phyloP scores from a whole-genome alignment of 768 basidiomycete species.

The Aureoboletus auriporus region DNA sequence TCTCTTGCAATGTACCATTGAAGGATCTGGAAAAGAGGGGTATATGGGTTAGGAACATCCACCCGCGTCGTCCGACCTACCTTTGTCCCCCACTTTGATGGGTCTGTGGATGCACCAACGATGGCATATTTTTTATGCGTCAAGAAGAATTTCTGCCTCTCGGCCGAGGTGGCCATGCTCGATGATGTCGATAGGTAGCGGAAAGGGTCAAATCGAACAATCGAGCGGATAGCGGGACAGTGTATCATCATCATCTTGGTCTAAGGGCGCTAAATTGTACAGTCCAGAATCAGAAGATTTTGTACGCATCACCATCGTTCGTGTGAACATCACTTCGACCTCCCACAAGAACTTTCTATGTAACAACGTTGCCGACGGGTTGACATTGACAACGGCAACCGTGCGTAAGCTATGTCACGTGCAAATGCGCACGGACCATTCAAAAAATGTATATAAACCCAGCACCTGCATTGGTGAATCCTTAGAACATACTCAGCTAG shows the following conservation, averaged over 20 bases:
- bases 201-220: not conserved
- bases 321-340: not conserved
- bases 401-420: slow-evolving; percentile 15
- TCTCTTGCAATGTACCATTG: slow-evolving; percentile 68
- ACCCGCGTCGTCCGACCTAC: slow-evolving; percentile 26
- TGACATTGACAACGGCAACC: not conserved
- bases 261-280: not conserved
- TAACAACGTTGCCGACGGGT: not conserved
- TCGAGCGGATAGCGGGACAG: not conserved
- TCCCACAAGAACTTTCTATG: not conserved
- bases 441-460: slow-evolving; percentile 31
- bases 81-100: slow-evolving; percentile 75
- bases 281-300: not conserved
- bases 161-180: slow-evolving; percentile 30
- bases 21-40: slow-evolving; percentile 48
- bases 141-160: slow-evolving; percentile 55
- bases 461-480: slow-evolving; percentile 22
- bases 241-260: slow-evolving; percentile 1
- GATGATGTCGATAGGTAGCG: slow-evolving; percentile 7
- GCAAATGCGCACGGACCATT: slow-evolving; percentile 34
- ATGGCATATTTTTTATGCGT: slow-evolving; percentile 67
- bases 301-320: not conserved
- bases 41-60: not conserved
- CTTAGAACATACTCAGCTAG: slow-evolving; percentile 76
- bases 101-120: slow-evolving; percentile 79